Evolutionary conservation across 495 filamentous ascomycete species (phyloP).

Genomic region (Hypoxylon cercidicola): DNA sequence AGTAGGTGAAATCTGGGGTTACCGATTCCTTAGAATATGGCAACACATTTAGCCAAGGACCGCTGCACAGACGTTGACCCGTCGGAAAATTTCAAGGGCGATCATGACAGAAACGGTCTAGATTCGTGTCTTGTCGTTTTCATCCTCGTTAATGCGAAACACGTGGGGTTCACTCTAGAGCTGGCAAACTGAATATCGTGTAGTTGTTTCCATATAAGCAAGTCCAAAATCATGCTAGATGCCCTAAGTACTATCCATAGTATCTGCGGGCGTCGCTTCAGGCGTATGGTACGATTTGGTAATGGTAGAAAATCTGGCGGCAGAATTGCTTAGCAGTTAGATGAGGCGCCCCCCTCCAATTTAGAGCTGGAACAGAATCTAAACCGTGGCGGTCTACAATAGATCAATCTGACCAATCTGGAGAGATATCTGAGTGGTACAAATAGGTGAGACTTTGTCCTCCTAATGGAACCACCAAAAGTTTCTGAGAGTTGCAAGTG

Average conservation of each 20-base stretch:
- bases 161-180: constrained; percentile 11
- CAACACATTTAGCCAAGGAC: constrained; percentile 1
- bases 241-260: no score
- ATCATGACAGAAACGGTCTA: constrained; percentile 6
- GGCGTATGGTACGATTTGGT: background rate
- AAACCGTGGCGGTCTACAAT: constrained; percentile 1
- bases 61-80: constrained; percentile 19
- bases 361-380: constrained; percentile 16
- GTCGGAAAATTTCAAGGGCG: constrained; percentile 14
- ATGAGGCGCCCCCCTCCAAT: constrained; percentile 28
- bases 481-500: constrained; percentile 4
- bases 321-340: constrained; percentile 15
- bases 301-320: constrained; percentile 11
- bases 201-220: no score
- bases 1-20: constrained; percentile 3
- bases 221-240: background rate
- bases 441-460: constrained; percentile 23
- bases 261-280: no score
- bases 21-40: constrained; percentile 10
- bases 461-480: constrained; percentile 23
- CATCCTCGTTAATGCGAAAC: constrained; percentile 15
- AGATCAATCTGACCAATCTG: constrained; percentile 21
- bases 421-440: constrained; percentile 17
- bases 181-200: constrained; percentile 22
- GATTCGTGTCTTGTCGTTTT: background rate